These are phyloP conservation scores for Paecilomyces variotii DNA, from an alignment of 2,329 filamentous ascomycete genomes.

Conservation along the genomic window DNA sequence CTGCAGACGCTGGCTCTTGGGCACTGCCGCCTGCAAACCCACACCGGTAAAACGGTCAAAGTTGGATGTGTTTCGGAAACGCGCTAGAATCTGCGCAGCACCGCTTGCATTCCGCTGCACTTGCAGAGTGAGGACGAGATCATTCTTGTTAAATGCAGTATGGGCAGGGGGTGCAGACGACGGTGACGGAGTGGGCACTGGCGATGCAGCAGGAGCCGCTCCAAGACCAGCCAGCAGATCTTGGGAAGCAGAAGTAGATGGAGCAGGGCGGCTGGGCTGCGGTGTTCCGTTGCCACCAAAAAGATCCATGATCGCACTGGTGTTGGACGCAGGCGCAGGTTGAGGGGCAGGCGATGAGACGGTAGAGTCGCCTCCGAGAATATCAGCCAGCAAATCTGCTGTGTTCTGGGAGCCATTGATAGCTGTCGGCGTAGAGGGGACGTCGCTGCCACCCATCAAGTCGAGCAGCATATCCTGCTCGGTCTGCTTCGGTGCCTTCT, in stretches of 20 bases:
- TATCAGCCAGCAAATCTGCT: conserved; percentile 82
- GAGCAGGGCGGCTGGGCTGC: conserved; percentile 41
- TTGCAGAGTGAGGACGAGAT: conserved; percentile 70
- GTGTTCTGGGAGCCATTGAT: conserved; percentile 60
- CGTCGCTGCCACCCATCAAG: conserved; percentile 75
- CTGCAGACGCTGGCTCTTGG: conserved; percentile 91
- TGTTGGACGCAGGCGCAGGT: conserved; percentile 44
- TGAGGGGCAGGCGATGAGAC: conserved; percentile 47
- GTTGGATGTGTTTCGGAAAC: conserved; percentile 70
- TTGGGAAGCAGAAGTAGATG: conserved; percentile 34
- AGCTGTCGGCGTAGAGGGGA: conserved; percentile 50
- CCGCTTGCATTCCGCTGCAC: conserved; percentile 65
- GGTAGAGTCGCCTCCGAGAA: conserved; percentile 66
- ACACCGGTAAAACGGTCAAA: conserved; percentile 62
- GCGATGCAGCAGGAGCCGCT: conserved; percentile 42
- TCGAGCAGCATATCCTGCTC: conserved; percentile 89
- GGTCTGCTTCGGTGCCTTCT: conserved; percentile 68
- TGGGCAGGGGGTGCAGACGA: conserved; percentile 45
- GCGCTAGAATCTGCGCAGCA: conserved; percentile 71
- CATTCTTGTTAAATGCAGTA: conserved; percentile 79
- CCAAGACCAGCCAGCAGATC: conserved; percentile 36
- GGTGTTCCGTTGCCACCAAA: conserved; percentile 51
- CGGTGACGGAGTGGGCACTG: conserved; percentile 32
- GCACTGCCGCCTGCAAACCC: conserved; percentile 86
- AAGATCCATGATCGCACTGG: conserved; percentile 82